Conservation (phyloP, 495 filamentous ascomycete genomes). For the Aspergillus diversus region DNA sequence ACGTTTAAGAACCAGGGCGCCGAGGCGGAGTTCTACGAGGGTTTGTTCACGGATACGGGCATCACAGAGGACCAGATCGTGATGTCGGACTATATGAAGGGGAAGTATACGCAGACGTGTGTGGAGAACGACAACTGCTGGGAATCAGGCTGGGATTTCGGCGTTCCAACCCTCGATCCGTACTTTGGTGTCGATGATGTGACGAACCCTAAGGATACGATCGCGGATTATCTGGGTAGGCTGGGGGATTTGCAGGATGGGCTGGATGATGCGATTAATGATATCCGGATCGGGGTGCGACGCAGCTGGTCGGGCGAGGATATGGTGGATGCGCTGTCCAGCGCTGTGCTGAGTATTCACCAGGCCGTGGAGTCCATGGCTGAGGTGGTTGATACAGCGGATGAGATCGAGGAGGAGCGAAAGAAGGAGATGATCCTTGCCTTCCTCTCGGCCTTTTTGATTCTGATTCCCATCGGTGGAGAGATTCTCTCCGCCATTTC, state of each 20-base stretch:
- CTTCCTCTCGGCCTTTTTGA: slow-evolving; percentile 11
- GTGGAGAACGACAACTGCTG: neutral
- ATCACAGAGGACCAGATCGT: neutral
- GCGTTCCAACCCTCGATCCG: neutral
- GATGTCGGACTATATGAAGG: neutral
- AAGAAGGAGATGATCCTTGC: slow-evolving; percentile 5
- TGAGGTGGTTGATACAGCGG: neutral
- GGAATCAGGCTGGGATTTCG: neutral
- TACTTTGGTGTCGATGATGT: neutral
- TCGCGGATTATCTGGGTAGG: neutral
- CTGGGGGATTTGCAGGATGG: neutral
- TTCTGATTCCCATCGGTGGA: slow-evolving; percentile 11
- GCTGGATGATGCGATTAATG: neutral
- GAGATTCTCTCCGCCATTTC: neutral
- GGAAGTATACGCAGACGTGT: neutral
- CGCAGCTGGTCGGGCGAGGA: neutral
- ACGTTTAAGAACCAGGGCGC: neutral
- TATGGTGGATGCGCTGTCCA: neutral
- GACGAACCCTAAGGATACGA: neutral
- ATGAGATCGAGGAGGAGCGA: neutral
- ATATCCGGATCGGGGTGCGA: neutral
- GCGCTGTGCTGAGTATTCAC: neutral
- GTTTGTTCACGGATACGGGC: neutral
- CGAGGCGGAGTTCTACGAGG: neutral
- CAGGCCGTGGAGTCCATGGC: neutral